Evolutionary conservation across 768 basidiomycete species (phyloP).

Genomic region (Royoungia palumana): DNA sequence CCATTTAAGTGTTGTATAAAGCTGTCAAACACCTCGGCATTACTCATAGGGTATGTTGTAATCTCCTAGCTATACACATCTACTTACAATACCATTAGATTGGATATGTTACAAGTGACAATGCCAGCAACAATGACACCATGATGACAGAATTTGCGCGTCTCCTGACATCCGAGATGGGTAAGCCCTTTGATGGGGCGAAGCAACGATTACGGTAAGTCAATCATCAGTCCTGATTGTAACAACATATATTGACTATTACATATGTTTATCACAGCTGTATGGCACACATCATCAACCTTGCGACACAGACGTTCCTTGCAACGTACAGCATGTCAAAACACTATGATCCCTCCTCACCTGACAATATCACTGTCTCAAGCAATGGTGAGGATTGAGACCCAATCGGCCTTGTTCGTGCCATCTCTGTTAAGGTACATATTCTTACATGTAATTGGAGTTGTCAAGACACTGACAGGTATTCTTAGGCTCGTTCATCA

Average conservation of each 20-base stretch:
- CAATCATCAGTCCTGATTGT: neutral
- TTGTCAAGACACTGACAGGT: neutral
- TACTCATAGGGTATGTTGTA: too few relatives aligned
- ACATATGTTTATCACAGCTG: neutral
- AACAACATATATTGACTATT: neutral
- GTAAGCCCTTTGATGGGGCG: neutral
- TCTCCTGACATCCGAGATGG: constrained; percentile 12
- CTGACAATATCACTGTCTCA: neutral
- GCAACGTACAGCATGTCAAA: neutral
- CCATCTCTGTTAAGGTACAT: constrained; percentile 6
- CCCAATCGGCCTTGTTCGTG: neutral
- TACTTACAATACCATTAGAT: constrained; percentile 17
- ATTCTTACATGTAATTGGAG: neutral
- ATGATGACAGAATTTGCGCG: neutral
- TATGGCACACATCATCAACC: constrained; percentile 5
- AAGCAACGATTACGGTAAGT: neutral
- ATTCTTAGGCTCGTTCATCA: constrained; percentile 1
- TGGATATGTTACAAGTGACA: constrained; percentile 33
- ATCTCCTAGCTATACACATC: too few relatives aligned
- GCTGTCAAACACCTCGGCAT: too few relatives aligned
- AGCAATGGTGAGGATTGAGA: neutral
- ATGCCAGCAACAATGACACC: constrained; percentile 5
- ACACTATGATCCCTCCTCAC: neutral
- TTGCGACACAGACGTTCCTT: neutral
- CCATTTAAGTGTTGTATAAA: too few relatives aligned